phyloP scores from a whole-genome alignment of 1,284 basidiomycete species.

The Afroboletus lepidellus region DNA sequence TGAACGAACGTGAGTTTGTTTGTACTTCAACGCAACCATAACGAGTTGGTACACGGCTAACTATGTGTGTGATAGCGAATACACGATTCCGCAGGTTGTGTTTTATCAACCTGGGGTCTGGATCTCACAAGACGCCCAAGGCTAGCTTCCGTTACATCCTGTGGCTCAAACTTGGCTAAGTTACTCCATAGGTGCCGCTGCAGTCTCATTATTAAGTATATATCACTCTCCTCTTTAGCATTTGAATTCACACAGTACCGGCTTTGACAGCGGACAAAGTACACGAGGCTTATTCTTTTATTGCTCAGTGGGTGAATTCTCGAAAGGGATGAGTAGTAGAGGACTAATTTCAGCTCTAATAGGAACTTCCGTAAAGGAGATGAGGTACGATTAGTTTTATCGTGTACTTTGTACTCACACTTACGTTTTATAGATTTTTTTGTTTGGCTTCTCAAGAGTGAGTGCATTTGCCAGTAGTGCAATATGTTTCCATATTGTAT shows the following conservation, averaged over 20 bases:
- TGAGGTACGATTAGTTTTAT: constrained; percentile 44
- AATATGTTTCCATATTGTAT: neutral
- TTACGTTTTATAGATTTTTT: constrained; percentile 49
- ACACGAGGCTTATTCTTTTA: constrained; percentile 71
- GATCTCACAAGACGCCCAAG: constrained; percentile 53
- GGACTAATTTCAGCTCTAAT: constrained; percentile 3
- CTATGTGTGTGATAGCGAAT: constrained; percentile 31
- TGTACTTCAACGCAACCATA: neutral
- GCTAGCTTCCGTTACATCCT: constrained; percentile 24
- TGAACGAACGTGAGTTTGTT: constrained; percentile 41
- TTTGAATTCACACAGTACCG: constrained; percentile 7
- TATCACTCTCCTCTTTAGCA: constrained; percentile 3
- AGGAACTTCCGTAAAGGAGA: constrained; percentile 70
- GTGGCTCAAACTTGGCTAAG: constrained; percentile 5
- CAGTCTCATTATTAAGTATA: constrained; percentile 56
- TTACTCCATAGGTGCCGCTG: constrained; percentile 51
- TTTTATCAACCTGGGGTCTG: constrained; percentile 73
- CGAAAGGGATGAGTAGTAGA: neutral
- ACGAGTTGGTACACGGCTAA: neutral
- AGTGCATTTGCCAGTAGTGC: constrained; percentile 12
- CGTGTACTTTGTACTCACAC: neutral
- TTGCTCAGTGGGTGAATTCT: constrained; percentile 61
- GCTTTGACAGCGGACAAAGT: constrained; percentile 55
- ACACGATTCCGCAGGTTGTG: constrained; percentile 61
- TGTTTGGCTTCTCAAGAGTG: constrained; percentile 74